Base-by-base conservation (phyloP, 345 rosid species). In the Garcia nutans region DNA sequence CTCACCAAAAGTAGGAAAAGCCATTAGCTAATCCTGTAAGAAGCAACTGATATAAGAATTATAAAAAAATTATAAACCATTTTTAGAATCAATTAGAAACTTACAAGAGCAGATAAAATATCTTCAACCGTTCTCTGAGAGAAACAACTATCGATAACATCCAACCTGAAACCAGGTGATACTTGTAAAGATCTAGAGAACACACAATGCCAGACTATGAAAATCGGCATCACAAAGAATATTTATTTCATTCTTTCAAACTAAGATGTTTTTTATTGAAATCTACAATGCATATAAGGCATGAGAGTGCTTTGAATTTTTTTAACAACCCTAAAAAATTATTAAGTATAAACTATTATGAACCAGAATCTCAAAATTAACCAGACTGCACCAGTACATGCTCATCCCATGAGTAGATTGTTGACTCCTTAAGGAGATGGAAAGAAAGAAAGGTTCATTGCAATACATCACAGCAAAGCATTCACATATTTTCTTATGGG, bases 21-120 rank as follows among this genome's bases (percentile, higher is more conserved):
- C 1, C 1, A 10, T 52, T 19, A 20, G 66, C n/a, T 72, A 72
- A 58, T 12, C 13, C 54, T 54, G 20, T 72, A 19, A 75, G 47
- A 73, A 28, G 63, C 62, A 55, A n/a, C 54, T 13, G 70, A 24
- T 13, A 58, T 33, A 66, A 23, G 50, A 44, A 19, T 31, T 42
- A 45, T 31, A n/a, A 68, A 41, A 71, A 56, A 20, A n/a, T 49
- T 44, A 17, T 5, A 42, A 8, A 71, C 22, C 44, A 19, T 68
- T 24, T 10, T 42, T 67, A 22, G 45, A 65, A 33, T 74, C 12
- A 59, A 66, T 50, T 24, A 60, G 11, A 41, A 70, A 80, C 97
- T 84, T 85, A 93, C 97, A 75, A 90, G 93, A 73, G 98, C 87
- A 82, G 84, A 82, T 81, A 95, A 76, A 75, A 95, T 95, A n/a